Evolutionary conservation across 2,329 filamentous ascomycete genomes (phyloP), one percentile per base, ranked within the genome.

Genomic region (Dactylellina parvicollis): DNA sequence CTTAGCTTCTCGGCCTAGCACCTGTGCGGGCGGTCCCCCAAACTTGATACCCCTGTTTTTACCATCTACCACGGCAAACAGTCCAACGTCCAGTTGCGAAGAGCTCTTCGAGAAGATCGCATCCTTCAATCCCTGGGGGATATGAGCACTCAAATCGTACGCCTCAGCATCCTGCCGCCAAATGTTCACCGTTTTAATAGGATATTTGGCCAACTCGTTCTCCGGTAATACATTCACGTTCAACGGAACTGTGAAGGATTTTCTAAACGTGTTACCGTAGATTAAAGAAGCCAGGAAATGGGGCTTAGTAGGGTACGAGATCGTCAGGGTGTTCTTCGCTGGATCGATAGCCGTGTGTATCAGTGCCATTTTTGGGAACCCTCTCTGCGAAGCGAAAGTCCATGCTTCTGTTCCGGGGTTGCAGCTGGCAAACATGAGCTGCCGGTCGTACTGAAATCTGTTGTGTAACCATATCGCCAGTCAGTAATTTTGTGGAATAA

Each of bases 351-450:
- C 84, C 0, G 86, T 84, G 66, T 83, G 84, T 55, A 97, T 84
- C 49, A 88, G 88, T 5, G 91, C 89, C 56, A 98, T 84, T 42
- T 85, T 85, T 0, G 92, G 88, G 76, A 88, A 88, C 76, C 90
- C 85, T 64, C 90, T 83, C 79, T 88, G 86, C 0, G 90, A 92
- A 79, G 92, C 83, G 79, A 91, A 89, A 12, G 88, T 84, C 91
- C 91, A 95, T 22, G 81, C 80, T 76, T 83, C 84, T 50, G 70
- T 80, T 78, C 60, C 80, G 79, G 75, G 75, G 54, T 42, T 76
- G 55, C 36, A 73, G 66, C 62, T 74, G 42, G 90, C 92, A 79
- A 97, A 91, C 50, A 88, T 89, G 82, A 92, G 96, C 76, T 94
- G 86, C 4, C 92, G 87, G 81, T 97, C 92, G 80, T 90, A 90